Conservation (phyloP, 2,329 filamentous ascomycete genomes). For the Zymoseptoria passerinii region DNA sequence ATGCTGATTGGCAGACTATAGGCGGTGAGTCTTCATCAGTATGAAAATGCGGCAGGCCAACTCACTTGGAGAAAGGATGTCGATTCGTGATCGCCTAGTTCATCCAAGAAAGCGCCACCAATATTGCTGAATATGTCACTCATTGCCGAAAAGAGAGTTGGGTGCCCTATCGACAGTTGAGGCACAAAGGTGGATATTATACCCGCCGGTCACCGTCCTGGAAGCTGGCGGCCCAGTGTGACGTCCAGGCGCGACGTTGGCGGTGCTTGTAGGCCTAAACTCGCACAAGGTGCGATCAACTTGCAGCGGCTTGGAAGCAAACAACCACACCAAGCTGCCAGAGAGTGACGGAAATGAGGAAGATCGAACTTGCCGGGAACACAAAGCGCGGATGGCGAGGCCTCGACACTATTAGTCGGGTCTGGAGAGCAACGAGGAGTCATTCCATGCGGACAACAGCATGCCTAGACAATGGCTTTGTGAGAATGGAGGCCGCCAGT, state of each 20-base stretch:
- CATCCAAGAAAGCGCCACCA: not conserved
- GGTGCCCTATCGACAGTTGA: no score
- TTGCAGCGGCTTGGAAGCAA: not conserved
- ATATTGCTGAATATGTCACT: not conserved
- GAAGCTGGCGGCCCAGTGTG: no score
- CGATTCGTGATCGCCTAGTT: not conserved
- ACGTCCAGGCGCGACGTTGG: not conserved
- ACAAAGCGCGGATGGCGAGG: not conserved
- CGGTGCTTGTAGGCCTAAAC: not conserved
- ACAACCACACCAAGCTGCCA: not conserved
- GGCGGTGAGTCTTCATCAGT: not conserved
- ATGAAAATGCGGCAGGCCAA: not conserved
- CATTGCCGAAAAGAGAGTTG: not conserved
- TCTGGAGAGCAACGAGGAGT: not conserved
- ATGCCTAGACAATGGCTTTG: not conserved
- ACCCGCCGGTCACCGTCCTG: no score
- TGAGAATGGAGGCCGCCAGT: not conserved
- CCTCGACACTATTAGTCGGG: not conserved
- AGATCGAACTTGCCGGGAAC: not conserved
- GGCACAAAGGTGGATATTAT: no score
- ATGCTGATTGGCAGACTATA: not conserved
- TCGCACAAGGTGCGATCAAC: not conserved
- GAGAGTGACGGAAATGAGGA: not conserved
- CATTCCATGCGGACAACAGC: not conserved
- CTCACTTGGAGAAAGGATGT: not conserved